Percentiles rank a stretch among this genome's conserved stretches.
Conservation (phyloP, 768 basidiomycete genomes). For the Russula sp. region DNA sequence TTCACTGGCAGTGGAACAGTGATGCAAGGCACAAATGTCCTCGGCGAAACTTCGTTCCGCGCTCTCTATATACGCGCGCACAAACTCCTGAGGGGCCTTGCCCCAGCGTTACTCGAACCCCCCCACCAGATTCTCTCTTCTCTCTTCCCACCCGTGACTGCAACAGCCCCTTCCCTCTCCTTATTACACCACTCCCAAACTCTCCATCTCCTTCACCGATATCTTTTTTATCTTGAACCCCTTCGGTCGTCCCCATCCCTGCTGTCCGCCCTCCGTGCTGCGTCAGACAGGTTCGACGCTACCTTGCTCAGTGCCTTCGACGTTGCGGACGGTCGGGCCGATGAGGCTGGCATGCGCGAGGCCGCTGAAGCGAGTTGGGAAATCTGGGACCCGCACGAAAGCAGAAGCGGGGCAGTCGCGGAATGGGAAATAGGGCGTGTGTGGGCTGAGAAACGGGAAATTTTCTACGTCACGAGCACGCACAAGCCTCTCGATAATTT, state of each 20-base stretch:
- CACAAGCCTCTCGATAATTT: slow-evolving; percentile 84
- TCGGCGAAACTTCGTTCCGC: slow-evolving; percentile 38
- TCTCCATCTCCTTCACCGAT: slow-evolving; percentile 66
- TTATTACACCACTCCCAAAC: slow-evolving; percentile 35
- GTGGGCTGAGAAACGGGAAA: slow-evolving; percentile 93
- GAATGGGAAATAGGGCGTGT: slow-evolving; percentile 94
- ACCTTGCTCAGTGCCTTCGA: slow-evolving; percentile 85
- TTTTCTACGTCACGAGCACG: slow-evolving; percentile 79
- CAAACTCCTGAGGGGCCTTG: slow-evolving; percentile 53
- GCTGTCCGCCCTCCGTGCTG: slow-evolving; percentile 59
- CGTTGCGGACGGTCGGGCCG: slow-evolving; percentile 62
- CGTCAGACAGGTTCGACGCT: slow-evolving; percentile 86
- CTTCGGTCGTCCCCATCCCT: slow-evolving; percentile 60
- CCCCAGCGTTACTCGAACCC: slow-evolving; percentile 50
- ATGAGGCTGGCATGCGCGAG: slow-evolving; percentile 74
- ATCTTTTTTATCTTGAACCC: slow-evolving; percentile 75
- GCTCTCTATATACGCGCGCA: slow-evolving; percentile 64
- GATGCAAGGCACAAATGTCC: slow-evolving; percentile 32
- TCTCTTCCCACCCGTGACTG: slow-evolving; percentile 35
- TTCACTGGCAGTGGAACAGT: slow-evolving; percentile 37
- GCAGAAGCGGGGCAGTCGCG: slow-evolving; percentile 28
- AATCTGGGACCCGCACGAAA: slow-evolving; percentile 49
- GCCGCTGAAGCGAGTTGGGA: slow-evolving; percentile 84
- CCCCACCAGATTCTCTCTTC: slow-evolving; percentile 63
- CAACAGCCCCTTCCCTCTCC: slow-evolving; percentile 37